Base-by-base conservation (phyloP, 345 rosid species). In the Hypericum perforatum region DNA sequence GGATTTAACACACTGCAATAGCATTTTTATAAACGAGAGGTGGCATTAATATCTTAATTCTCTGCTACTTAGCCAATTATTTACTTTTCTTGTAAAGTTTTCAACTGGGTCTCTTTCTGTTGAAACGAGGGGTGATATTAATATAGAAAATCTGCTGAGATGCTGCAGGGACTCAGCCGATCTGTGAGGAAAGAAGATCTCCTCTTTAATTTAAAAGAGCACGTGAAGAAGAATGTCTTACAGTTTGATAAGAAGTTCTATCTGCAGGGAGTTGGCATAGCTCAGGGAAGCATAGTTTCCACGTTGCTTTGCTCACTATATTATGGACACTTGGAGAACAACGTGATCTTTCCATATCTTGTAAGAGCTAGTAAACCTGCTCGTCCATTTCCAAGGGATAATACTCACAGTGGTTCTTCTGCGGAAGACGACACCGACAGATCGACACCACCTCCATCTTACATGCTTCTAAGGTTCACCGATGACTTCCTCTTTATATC, bases 231-330 rank as follows among this genome's bases (percentile, higher is more conserved):
- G 44, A 86, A 86, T 66, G 65, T 84, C 57, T 45, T 86, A 59
- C 72, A 60, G 68, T 56, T 80, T 5, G 80, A 70, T 69, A 71
- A 67, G 47, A 68, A 54, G 32, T 82, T 80, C 64, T 82, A 80
- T 70, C 60, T 82, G 64, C 79, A 82, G 79, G 51, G 49, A 22
- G 52, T 65, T 41, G 97, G 96, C 50, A 86, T 84, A 70, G 78
- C 96, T 49, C 96, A 90, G 74, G 97, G 97, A 74, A 80, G 91
- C 61, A 70, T 71, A 49, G 39, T 90, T 37, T 86, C 96, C 56
- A 50, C 91, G 41, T 54, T 84, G 58, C 78, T 90, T 42, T 86
- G 94, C 67, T 90, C 89, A 16, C 69, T 84, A 15, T 90, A 90
- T 74, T 84, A 70, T 39, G 97, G 91, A 43, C 79, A 84, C 64